Evolutionary conservation across 1,284 basidiomycete species (phyloP).

Genomic region (Earliella scabrosa): DNA sequence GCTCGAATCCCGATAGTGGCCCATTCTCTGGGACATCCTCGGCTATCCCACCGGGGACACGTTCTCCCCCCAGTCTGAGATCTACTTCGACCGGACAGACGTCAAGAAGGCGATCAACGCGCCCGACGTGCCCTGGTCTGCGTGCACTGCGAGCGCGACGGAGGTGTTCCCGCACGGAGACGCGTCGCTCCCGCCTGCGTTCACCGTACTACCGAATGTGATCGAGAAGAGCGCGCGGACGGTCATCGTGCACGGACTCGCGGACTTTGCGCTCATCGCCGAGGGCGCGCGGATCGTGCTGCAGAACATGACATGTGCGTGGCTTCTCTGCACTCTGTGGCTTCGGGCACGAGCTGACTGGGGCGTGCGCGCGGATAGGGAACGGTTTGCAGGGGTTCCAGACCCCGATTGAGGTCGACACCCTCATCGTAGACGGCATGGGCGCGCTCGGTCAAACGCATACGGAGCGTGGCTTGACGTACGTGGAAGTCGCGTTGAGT

Average conservation of each 20-base stretch:
- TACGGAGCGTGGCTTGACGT: slow-evolving; percentile 68
- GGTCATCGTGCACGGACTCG: slow-evolving; percentile 74
- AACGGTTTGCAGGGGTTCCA: slow-evolving; percentile 74
- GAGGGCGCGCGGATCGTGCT: slow-evolving; percentile 69
- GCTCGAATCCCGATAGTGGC: slow-evolving; percentile 40
- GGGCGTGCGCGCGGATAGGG: slow-evolving; percentile 43
- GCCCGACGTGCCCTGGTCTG: slow-evolving; percentile 64
- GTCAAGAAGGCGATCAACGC: slow-evolving; percentile 80
- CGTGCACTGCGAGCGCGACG: slow-evolving; percentile 55
- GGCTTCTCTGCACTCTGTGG: too few relatives aligned
- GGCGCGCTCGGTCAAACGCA: slow-evolving; percentile 69
- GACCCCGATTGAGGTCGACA: slow-evolving; percentile 63
- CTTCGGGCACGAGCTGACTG: background rate
- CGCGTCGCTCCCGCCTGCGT: slow-evolving; percentile 59
- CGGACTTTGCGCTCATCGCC: slow-evolving; percentile 72
- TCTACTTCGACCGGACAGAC: slow-evolving; percentile 72
- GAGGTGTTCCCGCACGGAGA: slow-evolving; percentile 66
- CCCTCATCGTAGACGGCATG: slow-evolving; percentile 70
- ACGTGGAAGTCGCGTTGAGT: slow-evolving; percentile 64
- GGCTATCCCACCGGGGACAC: slow-evolving; percentile 69
- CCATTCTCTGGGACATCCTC: slow-evolving; percentile 75
- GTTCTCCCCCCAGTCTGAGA: slow-evolving; percentile 49
- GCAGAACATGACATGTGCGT: slow-evolving; percentile 77
- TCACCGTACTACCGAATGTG: slow-evolving; percentile 70
- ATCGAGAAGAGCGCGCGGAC: slow-evolving; percentile 76